Evolutionary conservation across 371 early-diverging fungal species (phyloP), one percentile per base, ranked within the genome.

Genomic region (Zychaea mexicana): DNA sequence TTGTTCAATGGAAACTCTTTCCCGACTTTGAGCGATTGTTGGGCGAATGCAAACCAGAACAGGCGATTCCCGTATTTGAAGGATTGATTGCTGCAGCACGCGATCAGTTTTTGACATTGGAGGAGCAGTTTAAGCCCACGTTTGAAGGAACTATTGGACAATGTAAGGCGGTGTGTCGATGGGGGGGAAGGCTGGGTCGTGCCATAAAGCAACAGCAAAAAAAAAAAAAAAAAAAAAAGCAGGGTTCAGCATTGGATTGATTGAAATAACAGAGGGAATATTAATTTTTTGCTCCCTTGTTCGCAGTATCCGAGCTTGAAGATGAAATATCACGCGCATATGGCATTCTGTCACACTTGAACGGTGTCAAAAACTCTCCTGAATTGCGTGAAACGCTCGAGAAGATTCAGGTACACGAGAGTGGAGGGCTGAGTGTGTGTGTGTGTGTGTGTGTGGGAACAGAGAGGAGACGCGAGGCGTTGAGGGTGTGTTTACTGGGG

Each of bases 111-210:
- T 42, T 67, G 30, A 67, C 78, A 31, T 68, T 85, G 10, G 86
- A 86, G 38, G 73, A 72, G 24, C 61, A 70, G 7, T 84, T 89
- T 59, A 69, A 74, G n/a, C 87, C 89, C 1, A 85, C 84, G 0
- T 89, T 82, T 80, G 87, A 84, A 33, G 85, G 87, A 19, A 82
- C 87, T 1, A 82, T 88, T 72, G 86, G 85, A 19, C 65, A 74
- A 68, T 76, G 85, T 82, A 78, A 65, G 26, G 24, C 27, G 59
- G 15, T 22, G n/a, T 22, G 30, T 6, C 17, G 19, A 42, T 15
- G n/a, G 33, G 19, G 22, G 17, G 1, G 24, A n/a, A 26, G 1
- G 8, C 15, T 1, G n/a, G n/a, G n/a, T n/a, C n/a, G n/a, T n/a
- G n/a, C n/a, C n/a, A n/a, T n/a, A n/a, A n/a, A n/a, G n/a, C n/a